Percentiles rank a stretch among this genome's conserved stretches.
These are phyloP conservation scores for Microthyrium microscopicum DNA, from an alignment of 2,329 filamentous ascomycete species.

Conservation along the genomic window DNA sequence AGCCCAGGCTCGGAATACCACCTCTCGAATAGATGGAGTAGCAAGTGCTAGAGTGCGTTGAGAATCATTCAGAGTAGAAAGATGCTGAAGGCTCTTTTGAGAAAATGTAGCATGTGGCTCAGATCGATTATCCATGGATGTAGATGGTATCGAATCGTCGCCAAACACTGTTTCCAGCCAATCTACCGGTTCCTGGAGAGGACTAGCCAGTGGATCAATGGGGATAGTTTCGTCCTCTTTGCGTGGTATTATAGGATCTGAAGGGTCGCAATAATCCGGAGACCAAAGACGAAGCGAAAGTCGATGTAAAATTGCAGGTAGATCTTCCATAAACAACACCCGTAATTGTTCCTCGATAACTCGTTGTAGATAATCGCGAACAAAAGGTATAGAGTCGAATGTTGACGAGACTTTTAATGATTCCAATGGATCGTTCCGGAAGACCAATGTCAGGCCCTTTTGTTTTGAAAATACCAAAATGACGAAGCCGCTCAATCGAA, in stretches of 20 bases:
- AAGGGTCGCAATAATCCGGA: slow-evolving; percentile 61
- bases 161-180: slow-evolving; percentile 62
- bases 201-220: slow-evolving; percentile 66
- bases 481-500: slow-evolving; percentile 90
- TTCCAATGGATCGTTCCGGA: slow-evolving; percentile 93
- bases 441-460: slow-evolving; percentile 91
- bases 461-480: slow-evolving; percentile 95
- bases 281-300: slow-evolving; percentile 80
- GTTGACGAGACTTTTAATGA: slow-evolving; percentile 97
- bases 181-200: slow-evolving; percentile 69
- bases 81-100: slow-evolving; percentile 75
- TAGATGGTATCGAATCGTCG: slow-evolving; percentile 54
- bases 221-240: slow-evolving; percentile 39
- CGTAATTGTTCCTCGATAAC: slow-evolving; percentile 90
- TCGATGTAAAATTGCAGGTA: slow-evolving; percentile 90
- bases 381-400: slow-evolving; percentile 97
- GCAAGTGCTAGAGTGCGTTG: slow-evolving; percentile 83
- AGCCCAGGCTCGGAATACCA: slow-evolving; percentile 85
- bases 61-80: slow-evolving; percentile 71
- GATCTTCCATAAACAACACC: slow-evolving; percentile 91
- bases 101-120: slow-evolving; percentile 86
- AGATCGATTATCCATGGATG: slow-evolving; percentile 62
- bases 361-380: slow-evolving; percentile 88
- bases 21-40: slow-evolving; percentile 77
- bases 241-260: slow-evolving; percentile 29